Conservation (phyloP, 352 stramenopile genomes). For the Halophytophthora polymorphica region DNA sequence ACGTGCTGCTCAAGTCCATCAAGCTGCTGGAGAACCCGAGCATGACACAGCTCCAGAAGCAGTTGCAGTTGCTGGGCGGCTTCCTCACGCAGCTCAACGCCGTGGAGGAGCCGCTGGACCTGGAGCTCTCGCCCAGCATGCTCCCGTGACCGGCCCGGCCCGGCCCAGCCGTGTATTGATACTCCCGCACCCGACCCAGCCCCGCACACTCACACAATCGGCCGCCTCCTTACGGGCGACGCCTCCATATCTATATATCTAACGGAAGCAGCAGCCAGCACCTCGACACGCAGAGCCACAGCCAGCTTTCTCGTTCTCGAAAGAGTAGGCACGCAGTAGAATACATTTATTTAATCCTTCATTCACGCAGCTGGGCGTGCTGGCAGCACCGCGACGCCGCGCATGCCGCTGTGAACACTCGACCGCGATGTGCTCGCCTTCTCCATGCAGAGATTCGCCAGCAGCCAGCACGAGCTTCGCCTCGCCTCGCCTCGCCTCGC, state of each 20-base stretch:
- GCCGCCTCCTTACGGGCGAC: neutral
- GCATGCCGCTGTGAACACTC: neutral
- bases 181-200: slow-evolving; percentile 6
- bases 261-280: slow-evolving; percentile 10
- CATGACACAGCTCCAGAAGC: slow-evolving; percentile 72
- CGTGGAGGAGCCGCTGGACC: slow-evolving; percentile 63
- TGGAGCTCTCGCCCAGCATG: slow-evolving; percentile 72
- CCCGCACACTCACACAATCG: neutral
- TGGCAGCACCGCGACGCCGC: too few relatives aligned
- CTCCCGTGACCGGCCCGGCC: slow-evolving; percentile 35
- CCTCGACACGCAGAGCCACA: slow-evolving; percentile 1
- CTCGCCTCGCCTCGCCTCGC: too few relatives aligned
- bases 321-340: slow-evolving; percentile 14
- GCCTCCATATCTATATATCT: slow-evolving; percentile 34
- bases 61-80: slow-evolving; percentile 53
- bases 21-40: slow-evolving; percentile 77
- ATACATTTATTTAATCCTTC: slow-evolving; percentile 19
- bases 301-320: slow-evolving; percentile 15
- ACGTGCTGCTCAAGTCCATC: slow-evolving; percentile 68
- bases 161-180: neutral
- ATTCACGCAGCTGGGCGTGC: too few relatives aligned
- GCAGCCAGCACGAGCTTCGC: too few relatives aligned
- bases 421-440: too few relatives aligned
- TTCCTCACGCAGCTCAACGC: slow-evolving; percentile 63
- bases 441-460: too few relatives aligned